Conservation (phyloP, 352 stramenopile species). For the Pythium monospermum region DNA sequence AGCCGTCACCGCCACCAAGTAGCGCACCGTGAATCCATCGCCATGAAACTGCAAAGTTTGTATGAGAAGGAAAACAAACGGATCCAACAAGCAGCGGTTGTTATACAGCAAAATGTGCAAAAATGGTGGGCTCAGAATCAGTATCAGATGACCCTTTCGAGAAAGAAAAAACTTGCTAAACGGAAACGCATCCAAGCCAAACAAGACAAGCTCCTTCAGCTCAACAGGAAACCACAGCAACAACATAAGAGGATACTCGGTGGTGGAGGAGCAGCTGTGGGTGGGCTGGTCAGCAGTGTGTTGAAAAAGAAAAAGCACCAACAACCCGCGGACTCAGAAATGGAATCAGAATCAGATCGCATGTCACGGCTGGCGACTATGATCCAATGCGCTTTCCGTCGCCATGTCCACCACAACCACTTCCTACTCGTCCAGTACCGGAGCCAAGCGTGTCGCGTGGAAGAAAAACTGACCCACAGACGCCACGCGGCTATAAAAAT, state of each 20-base stretch:
- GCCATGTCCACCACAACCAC: constrained; percentile 14
- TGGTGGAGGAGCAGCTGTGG: no score
- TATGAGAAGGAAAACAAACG: constrained; percentile 6
- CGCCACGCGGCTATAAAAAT: constrained; percentile 30
- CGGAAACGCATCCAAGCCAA: constrained; percentile 28
- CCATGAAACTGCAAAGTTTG: not conserved
- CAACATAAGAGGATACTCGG: no score
- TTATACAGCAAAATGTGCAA: constrained; percentile 40
- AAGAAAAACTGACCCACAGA: constrained; percentile 22
- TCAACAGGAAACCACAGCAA: no score
- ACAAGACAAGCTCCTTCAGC: no score
- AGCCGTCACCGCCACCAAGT: not conserved
- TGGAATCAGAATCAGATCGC: no score
- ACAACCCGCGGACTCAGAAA: not conserved
- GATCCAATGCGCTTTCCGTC: constrained; percentile 32
- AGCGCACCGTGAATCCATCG: not conserved
- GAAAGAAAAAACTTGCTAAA: constrained; percentile 28
- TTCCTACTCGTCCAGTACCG: constrained; percentile 20
- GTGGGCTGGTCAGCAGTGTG: no score
- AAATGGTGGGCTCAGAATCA: constrained; percentile 45
- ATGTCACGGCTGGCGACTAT: constrained; percentile 8
- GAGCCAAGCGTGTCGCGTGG: constrained; percentile 24
- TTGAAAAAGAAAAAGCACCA: no score
- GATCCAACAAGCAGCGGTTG: constrained; percentile 8
- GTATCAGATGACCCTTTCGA: constrained; percentile 25